Evolutionary conservation across 257 asterid genomes (phyloP).

Genomic region (Solanum piurae): DNA sequence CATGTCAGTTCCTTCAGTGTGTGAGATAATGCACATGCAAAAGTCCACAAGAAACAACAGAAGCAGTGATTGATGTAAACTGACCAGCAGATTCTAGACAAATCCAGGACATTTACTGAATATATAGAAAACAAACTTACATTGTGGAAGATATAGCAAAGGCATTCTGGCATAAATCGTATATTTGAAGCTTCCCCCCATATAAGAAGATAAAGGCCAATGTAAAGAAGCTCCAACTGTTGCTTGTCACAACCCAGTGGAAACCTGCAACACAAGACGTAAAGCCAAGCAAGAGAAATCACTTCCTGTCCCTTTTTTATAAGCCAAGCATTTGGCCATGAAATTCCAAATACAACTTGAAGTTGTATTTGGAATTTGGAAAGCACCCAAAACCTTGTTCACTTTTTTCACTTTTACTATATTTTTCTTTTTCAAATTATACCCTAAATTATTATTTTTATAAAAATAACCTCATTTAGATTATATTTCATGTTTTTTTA

Average conservation of each 20-base stretch:
- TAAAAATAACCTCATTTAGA: not conserved
- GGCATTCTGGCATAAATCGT: conserved; percentile 98
- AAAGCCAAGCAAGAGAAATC: not conserved
- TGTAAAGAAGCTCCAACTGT: conserved; percentile 87
- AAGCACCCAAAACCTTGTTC: not conserved
- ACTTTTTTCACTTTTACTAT: not conserved
- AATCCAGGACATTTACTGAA: not conserved
- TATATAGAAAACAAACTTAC: conserved; percentile 35
- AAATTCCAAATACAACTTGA: not conserved
- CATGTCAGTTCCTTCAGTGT: not conserved
- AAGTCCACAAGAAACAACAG: not conserved
- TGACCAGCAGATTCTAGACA: not conserved
- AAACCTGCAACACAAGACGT: conserved; percentile 34
- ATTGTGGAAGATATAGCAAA: conserved; percentile 88
- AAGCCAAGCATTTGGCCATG: not conserved
- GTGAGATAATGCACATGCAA: not conserved
- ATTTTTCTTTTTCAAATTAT: not conserved
- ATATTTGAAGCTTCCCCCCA: conserved; percentile 99
- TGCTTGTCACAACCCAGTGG: conserved; percentile 49
- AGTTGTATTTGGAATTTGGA: not conserved
- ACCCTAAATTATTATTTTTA: not conserved
- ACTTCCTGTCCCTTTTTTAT: not conserved
- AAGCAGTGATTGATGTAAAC: not conserved
- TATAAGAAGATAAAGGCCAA: conserved; percentile 89
- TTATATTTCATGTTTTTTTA: not conserved